Conservation (phyloP, 1,139 yeast species). For the Ogataea hybrid region DNA sequence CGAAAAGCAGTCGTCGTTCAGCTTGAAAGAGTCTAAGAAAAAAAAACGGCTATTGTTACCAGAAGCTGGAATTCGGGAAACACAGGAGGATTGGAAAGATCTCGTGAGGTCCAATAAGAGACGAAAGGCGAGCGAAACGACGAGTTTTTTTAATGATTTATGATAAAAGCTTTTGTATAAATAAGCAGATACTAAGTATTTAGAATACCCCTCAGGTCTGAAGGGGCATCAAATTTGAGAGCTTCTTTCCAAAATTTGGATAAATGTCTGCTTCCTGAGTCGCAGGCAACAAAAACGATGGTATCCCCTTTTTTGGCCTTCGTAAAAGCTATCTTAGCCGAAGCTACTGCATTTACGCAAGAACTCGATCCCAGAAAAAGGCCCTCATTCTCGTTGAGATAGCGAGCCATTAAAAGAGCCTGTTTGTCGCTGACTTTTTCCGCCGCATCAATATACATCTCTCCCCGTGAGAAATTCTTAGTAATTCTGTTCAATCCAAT, state of each 20-base stretch:
- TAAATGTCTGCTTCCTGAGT: conserved; percentile 84
- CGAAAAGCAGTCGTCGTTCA: no score
- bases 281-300: conserved; percentile 89
- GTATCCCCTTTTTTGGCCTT: conserved; percentile 54
- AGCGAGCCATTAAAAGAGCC: conserved; percentile 87
- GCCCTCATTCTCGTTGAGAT: conserved; percentile 78
- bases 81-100: conserved; percentile 85
- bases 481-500: conserved; percentile 89
- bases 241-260: conserved; percentile 91
- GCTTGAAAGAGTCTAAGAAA: conserved; percentile 36
- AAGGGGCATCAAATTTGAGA: conserved; percentile 20
- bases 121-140: conserved; percentile 36
- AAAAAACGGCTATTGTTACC: conserved; percentile 6
- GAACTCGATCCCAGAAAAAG: conserved; percentile 89
- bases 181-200: no score
- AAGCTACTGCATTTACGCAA: conserved; percentile 92
- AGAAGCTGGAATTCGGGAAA: conserved; percentile 46
- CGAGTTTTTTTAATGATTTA: conserved; percentile 11
- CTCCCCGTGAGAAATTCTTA: conserved; percentile 73
- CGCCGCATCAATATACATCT: conserved; percentile 69
- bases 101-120: conserved; percentile 62
- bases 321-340: conserved; percentile 59
- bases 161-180: neutral
- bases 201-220: conserved; percentile 24
- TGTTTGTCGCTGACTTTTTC: conserved; percentile 74